Conservation (phyloP, 345 rosid species). For the Gossypium sturtianum region DNA sequence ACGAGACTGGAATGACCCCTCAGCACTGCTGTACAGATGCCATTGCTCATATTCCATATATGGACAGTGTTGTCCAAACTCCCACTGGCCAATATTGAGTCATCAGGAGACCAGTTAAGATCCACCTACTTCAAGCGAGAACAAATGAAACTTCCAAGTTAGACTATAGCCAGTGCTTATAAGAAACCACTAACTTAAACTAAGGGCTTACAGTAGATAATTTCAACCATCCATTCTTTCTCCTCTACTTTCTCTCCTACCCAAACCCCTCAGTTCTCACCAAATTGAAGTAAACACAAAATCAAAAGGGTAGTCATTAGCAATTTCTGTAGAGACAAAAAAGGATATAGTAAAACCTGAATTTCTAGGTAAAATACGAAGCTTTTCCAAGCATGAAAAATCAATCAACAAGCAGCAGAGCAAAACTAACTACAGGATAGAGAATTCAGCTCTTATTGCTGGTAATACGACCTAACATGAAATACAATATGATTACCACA, state of each 20-base stretch:
- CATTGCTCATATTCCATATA: conserved; percentile 91
- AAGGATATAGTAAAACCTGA: not conserved
- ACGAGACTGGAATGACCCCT: conserved; percentile 96
- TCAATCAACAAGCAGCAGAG: not conserved
- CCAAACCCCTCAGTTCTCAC: not conserved
- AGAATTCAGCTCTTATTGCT: not conserved
- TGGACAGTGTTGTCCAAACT: conserved; percentile 96
- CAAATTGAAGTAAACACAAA: not conserved
- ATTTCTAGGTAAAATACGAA: not conserved
- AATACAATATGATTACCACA: conserved; percentile 68
- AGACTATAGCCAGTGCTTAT: conserved; percentile 21
- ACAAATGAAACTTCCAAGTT: conserved; percentile 34
- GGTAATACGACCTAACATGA: not conserved
- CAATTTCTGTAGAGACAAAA: not conserved
- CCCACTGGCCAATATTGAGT: conserved; percentile 88
- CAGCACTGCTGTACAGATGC: conserved; percentile 93
- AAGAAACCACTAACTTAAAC: conserved; percentile 10
- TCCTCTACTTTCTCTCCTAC: not conserved
- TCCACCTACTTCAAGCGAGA: conserved; percentile 96
- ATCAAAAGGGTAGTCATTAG: not conserved
- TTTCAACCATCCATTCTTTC: not conserved
- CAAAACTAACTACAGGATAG: not conserved
- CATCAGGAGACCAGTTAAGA: conserved; percentile 99
- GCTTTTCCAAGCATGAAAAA: not conserved
- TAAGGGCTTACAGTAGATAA: not conserved